Base-by-base conservation (phyloP, 352 stramenopile species). In the Pythium dissimile region DNA sequence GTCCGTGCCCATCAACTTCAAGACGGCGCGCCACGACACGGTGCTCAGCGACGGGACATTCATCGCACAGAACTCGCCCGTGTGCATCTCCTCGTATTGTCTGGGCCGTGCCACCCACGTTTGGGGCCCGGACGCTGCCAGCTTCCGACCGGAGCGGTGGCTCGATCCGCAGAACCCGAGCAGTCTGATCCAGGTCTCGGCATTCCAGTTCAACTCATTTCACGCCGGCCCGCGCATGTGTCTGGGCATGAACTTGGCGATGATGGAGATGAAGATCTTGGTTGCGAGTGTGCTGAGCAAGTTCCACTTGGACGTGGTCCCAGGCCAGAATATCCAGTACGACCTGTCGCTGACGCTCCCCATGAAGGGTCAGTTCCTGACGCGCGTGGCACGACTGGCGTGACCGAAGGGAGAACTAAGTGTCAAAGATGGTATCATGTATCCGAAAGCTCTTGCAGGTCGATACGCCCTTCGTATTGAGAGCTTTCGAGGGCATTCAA, bases 181-280 rank as follows among this genome's bases (percentile, higher is more conserved):
- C 38, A 63, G 56, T 18, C 23, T 67, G 8, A 50, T 57, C 43
- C 24, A 28, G 2, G 46, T 68, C 15, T 74, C 68, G n/a, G 44
- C 57, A 11, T 85, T 78, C 63, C 49, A 83, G 58, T 84, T 78
- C 44, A 62, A 59, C 5, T 53, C 66, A 10, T 87, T 87, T 48
- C 65, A 81, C 56, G 75, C 64, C 12, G 77, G 77, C n/a, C 66
- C 64, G 13, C 56, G 75, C 15, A 48, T 71, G 39, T 87, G 76
- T 63, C 59, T 80, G 5, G 76, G 76, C 15, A 71, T 66, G 45
- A 59, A 62, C 20, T 26, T 84, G 12, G 74, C 74, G 16, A 54
- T 80, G 42, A 62, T 80, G 49, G 67, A 85, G 51, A 72, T 80
- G 31, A 80, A 83, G 51, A 61, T 79, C 13, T 24, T 69, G 16